Evolutionary conservation across 2,329 filamentous ascomycete species (phyloP).

Genomic region (Penicillium digitatum): DNA sequence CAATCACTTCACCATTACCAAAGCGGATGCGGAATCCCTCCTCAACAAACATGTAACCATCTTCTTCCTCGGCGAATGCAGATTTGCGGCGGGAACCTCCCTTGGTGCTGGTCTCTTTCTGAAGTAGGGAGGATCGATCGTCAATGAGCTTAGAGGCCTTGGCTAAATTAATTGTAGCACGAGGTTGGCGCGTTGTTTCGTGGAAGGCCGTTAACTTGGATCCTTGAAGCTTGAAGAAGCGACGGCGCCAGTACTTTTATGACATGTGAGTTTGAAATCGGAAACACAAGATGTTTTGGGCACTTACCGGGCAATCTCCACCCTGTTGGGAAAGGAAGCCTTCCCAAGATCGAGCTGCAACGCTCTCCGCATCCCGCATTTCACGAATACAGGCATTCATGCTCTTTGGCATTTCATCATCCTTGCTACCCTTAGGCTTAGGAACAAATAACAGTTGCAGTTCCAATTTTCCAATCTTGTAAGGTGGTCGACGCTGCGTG

Average conservation of each 20-base stretch:
- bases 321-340: constrained; percentile 93
- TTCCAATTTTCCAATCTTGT: constrained; percentile 91
- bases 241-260: constrained; percentile 85
- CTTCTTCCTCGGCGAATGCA: constrained; percentile 95
- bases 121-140: constrained; percentile 75
- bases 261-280: constrained; percentile 20
- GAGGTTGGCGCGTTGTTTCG: constrained; percentile 88
- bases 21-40: constrained; percentile 98
- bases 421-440: constrained; percentile 76
- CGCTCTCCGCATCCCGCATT: constrained; percentile 82
- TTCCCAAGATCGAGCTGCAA: constrained; percentile 74
- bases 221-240: constrained; percentile 91
- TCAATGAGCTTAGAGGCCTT: constrained; percentile 93
- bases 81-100: constrained; percentile 81
- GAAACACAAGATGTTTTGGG: neutral
- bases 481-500: constrained; percentile 73
- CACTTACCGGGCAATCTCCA: constrained; percentile 89
- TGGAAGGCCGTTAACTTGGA: constrained; percentile 93
- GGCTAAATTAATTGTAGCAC: constrained; percentile 91
- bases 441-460: constrained; percentile 93
- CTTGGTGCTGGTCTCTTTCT: constrained; percentile 75
- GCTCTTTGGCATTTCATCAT: constrained; percentile 98
- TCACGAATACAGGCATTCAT: constrained; percentile 96
- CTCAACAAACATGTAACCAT: constrained; percentile 99
- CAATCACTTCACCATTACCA: constrained; percentile 95